These are phyloP conservation scores for Sphaerulina populicola DNA, from an alignment of 2,329 filamentous ascomycete genomes.

Conservation along the genomic window DNA sequence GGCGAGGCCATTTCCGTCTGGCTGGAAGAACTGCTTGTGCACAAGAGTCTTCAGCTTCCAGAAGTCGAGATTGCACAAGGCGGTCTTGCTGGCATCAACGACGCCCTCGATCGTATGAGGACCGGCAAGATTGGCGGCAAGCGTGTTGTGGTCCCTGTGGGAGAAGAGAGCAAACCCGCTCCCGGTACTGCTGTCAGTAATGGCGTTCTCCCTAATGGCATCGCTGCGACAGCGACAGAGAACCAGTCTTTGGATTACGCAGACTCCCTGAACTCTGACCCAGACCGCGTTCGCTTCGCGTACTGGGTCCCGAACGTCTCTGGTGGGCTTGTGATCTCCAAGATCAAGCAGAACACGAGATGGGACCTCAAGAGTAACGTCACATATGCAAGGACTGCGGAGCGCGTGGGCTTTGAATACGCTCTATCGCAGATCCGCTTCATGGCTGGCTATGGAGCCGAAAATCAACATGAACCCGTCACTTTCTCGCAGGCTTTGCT, in stretches of 20 bases:
- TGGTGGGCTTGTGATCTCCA: conserved; percentile 46
- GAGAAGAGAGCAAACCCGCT: conserved; percentile 19
- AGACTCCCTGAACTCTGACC: conserved; percentile 38
- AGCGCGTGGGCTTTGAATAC: conserved; percentile 45
- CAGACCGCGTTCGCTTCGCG: conserved; percentile 41
- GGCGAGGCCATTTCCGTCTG: conserved; percentile 57
- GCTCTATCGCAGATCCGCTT: conserved; percentile 48
- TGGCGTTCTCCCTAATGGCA: conserved; percentile 17
- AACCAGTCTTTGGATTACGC: conserved; percentile 28
- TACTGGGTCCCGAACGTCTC: conserved; percentile 51
- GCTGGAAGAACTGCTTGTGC: conserved; percentile 57
- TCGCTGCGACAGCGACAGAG: conserved; percentile 11
- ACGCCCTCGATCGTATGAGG: conserved; percentile 57
- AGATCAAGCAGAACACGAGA: conserved; percentile 44
- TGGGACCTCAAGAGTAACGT: conserved; percentile 46
- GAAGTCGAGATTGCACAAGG: conserved; percentile 57
- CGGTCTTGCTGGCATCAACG: conserved; percentile 60
- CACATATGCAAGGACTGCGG: conserved; percentile 44
- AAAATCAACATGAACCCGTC: conserved; percentile 47
- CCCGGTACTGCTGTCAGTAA: conserved; percentile 8
- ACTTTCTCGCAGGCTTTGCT: conserved; percentile 46
- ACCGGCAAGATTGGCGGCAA: conserved; percentile 60
- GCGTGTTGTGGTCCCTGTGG: conserved; percentile 52
- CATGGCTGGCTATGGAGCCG: conserved; percentile 40
- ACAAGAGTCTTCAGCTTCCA: conserved; percentile 49